These are phyloP conservation scores for Afroboletus lepidellus DNA, from an alignment of 1,284 basidiomycete species.

Conservation along the genomic window DNA sequence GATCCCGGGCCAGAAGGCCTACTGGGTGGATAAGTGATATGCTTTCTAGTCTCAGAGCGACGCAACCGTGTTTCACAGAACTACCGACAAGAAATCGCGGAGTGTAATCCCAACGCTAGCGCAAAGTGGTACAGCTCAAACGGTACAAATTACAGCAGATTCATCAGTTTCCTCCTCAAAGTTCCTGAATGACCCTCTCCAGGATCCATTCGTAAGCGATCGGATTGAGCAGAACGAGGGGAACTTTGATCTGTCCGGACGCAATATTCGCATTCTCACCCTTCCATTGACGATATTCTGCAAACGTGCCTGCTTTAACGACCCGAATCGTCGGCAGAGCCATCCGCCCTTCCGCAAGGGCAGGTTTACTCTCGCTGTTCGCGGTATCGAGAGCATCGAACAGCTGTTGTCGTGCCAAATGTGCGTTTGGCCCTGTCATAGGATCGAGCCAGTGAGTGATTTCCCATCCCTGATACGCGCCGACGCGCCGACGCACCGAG, in stretches of 20 bases:
- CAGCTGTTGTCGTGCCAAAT: constrained; percentile 3
- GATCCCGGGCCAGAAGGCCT: no score
- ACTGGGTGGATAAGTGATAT: no score
- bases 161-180: not conserved
- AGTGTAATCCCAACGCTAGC: no score
- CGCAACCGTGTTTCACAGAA: no score
- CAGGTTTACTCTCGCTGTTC: not conserved
- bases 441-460: not conserved
- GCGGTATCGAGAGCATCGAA: constrained; percentile 11
- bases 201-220: not conserved
- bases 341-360: constrained; percentile 1
- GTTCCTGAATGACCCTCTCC: not conserved
- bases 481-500: constrained; percentile 4
- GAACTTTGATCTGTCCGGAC: constrained; percentile 21
- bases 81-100: no score
- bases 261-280: not conserved
- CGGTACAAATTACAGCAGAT: not conserved
- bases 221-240: constrained; percentile 1
- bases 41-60: no score
- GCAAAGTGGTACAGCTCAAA: no score
- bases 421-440: constrained; percentile 7
- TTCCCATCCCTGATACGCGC: not conserved
- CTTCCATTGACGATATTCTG: constrained; percentile 19
- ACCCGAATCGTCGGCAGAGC: constrained; percentile 18
- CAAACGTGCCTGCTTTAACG: constrained; percentile 18